Evolutionary conservation across 306 rosid species (phyloP).

Genomic region (Vigna nakashimae): DNA sequence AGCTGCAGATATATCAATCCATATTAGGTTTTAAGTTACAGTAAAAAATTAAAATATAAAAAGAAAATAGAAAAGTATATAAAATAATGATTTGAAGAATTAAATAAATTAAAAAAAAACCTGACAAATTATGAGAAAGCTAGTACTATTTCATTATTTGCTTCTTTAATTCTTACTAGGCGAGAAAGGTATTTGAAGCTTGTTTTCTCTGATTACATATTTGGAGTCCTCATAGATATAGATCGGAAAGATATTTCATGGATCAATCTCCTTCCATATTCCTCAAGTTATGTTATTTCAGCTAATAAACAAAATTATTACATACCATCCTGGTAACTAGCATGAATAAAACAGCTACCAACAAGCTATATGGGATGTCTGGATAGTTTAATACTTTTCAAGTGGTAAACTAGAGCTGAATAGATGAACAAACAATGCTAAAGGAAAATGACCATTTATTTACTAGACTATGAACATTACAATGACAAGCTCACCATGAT

Average conservation of each 20-base stretch:
- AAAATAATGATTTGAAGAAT: not conserved
- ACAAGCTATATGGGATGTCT: not conserved
- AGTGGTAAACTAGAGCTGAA: not conserved
- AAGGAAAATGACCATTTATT: constrained; percentile 14
- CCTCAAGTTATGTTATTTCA: not conserved
- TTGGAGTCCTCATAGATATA: constrained; percentile 18
- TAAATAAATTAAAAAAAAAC: constrained; percentile 17
- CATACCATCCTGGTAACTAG: constrained; percentile 9
- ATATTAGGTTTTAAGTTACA: constrained; percentile 31
- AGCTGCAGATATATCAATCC: constrained; percentile 60
- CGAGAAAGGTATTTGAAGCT: constrained; percentile 8
- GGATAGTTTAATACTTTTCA: constrained; percentile 7
- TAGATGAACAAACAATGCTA: constrained; percentile 7
- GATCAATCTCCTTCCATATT: constrained; percentile 18
- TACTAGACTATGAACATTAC: constrained; percentile 15
- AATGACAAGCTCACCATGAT: constrained; percentile 68
- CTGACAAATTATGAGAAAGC: not conserved
- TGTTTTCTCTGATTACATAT: constrained; percentile 18
- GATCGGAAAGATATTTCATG: constrained; percentile 12
- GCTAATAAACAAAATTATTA: not conserved
- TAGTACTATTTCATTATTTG: constrained; percentile 19
- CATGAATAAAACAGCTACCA: constrained; percentile 23
- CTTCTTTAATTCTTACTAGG: constrained; percentile 2
- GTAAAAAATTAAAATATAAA: not conserved
- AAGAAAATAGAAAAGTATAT: not conserved